Base-by-base conservation (phyloP, 345 rosid species). In the Angophora floribunda region DNA sequence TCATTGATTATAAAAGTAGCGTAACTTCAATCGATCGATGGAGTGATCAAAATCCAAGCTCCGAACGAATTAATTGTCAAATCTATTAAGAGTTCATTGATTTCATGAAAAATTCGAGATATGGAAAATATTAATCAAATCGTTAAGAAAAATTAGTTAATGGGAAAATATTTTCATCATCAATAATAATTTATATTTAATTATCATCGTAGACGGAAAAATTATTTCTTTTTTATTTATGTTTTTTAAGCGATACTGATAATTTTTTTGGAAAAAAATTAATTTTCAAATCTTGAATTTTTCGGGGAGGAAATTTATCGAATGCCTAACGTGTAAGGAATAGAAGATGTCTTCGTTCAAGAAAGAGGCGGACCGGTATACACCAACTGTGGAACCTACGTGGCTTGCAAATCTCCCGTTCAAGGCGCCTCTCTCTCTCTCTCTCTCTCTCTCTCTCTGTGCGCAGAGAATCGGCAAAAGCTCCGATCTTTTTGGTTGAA, bases 151-250 rank as follows among this genome's bases (percentile, higher is more conserved):
- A 63, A 63, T n/a, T 30, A n/a, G 5, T 63, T 63, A 63, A 63
- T 0, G 4, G 7, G 6, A 63, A 63, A 13, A 0, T 13, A 28
- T 61, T 61, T 12, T 59, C 9, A 13, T 63, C 4, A 13, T 63
- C 9, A 4, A 7, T 0, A 7, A 16, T 8, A n/a, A 63, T n/a
- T 63, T n/a, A 63, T 2, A 4, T 4, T 3, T n/a, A 32, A n/a
- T 0, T 13, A 63, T 28, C 7, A n/a, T n/a, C 0, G 1, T 63
- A 7, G 36, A n/a, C 0, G 16, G n/a, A 13, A 17, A n/a, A 63
- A 63, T 0, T 63, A 63, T 2, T 32, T 14, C 7, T 6, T 0
- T 8, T 63, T 63, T 3, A 7, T 63, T 4, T 2, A n/a, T 63
- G 41, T n/a, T 63, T 14, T 63, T 2, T 7, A 2, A 63, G 75